Evolutionary conservation across 768 basidiomycete genomes (phyloP).

Genomic region (Obba rivulosa): DNA sequence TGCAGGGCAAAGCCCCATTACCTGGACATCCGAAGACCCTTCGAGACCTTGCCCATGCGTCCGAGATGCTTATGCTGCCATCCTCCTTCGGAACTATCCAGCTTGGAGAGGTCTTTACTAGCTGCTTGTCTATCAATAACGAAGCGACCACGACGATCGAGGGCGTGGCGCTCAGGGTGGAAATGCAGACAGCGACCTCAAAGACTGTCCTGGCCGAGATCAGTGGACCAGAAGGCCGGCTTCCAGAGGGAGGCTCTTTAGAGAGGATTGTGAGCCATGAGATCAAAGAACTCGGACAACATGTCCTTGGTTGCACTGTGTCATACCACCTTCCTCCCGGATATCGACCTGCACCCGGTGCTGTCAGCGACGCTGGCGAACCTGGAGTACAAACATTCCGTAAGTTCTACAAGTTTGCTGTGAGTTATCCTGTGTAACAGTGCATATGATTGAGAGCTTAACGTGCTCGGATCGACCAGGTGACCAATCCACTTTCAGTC

Average conservation of each 20-base stretch:
- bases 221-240: slow-evolving; percentile 44
- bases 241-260: slow-evolving; percentile 54
- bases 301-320: slow-evolving; percentile 83
- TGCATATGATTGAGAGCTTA: background rate
- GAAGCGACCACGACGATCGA: slow-evolving; percentile 60
- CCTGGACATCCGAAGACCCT: slow-evolving; percentile 78
- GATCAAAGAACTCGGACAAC: slow-evolving; percentile 90
- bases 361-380: slow-evolving; percentile 47
- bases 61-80: slow-evolving; percentile 76
- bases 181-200: slow-evolving; percentile 78
- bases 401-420: slow-evolving; percentile 89
- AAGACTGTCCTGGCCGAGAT: slow-evolving; percentile 62
- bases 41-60: slow-evolving; percentile 72
- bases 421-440: slow-evolving; percentile 34
- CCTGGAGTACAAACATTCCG: slow-evolving; percentile 64
- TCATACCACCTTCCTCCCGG: slow-evolving; percentile 70
- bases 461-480: slow-evolving; percentile 40
- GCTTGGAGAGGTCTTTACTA: slow-evolving; percentile 84
- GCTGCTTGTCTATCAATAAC: slow-evolving; percentile 79
- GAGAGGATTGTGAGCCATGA: slow-evolving; percentile 76
- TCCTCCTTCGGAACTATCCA: slow-evolving; percentile 83
- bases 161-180: slow-evolving; percentile 62
- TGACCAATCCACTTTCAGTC: slow-evolving; percentile 90
- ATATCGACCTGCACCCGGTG: slow-evolving; percentile 43
- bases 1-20: slow-evolving; percentile 68